phyloP scores from a whole-genome alignment of 345 rosid genomes.

The Rhodamnia argentea region DNA sequence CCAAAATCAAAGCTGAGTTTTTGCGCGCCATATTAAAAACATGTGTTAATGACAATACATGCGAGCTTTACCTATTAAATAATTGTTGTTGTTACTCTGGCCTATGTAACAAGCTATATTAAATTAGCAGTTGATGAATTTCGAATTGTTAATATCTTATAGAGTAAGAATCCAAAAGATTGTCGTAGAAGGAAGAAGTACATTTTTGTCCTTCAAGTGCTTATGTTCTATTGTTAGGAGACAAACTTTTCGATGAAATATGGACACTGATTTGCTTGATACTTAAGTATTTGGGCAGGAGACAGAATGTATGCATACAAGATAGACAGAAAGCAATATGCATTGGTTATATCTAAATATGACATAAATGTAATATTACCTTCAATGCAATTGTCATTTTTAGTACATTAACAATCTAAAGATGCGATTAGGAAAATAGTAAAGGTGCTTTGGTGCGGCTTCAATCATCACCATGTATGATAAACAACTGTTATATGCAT shows the following conservation, averaged over 20 bases:
- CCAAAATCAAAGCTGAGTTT: background rate
- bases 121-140: background rate
- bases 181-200: background rate
- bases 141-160: background rate
- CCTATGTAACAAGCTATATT: background rate
- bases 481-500: background rate
- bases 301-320: background rate
- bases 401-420: background rate
- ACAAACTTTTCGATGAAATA: background rate
- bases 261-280: background rate
- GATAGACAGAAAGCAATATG: background rate
- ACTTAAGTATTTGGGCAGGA: background rate
- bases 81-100: background rate
- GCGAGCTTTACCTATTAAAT: background rate
- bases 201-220: background rate
- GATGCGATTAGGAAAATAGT: background rate
- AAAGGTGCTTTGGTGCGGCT: background rate
- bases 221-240: background rate
- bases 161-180: background rate
- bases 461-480: background rate
- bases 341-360: background rate
- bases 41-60: background rate
- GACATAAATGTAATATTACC: background rate
- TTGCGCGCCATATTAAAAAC: background rate
- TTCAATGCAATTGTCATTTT: background rate